Conservation (phyloP, 306 rosid species). For the Casuarina equisetifolia region DNA sequence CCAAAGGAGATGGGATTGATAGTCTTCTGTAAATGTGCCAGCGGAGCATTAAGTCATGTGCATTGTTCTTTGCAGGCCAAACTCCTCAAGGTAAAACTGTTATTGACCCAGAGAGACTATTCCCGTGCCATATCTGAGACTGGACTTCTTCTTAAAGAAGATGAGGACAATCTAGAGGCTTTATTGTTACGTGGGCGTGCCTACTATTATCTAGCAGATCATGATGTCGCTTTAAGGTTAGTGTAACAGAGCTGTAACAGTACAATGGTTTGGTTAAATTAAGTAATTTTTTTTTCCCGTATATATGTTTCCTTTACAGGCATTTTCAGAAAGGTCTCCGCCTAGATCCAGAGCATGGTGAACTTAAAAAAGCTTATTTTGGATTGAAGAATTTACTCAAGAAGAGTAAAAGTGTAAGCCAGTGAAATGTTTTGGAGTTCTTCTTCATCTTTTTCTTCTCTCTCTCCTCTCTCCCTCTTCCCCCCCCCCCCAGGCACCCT, state of each 20-base stretch:
- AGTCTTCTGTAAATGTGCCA: slow-evolving; percentile 10
- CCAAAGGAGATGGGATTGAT: slow-evolving; percentile 19
- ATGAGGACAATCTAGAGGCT: slow-evolving; percentile 83
- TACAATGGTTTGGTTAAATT: neutral
- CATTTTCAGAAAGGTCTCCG: slow-evolving; percentile 99
- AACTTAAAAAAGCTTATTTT: slow-evolving; percentile 92
- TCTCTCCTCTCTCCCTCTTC: slow-evolving; percentile 19
- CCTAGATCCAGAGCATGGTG: slow-evolving; percentile 89
- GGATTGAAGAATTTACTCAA: slow-evolving; percentile 90
- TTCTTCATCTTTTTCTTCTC: slow-evolving; percentile 4
- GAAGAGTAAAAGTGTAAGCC: slow-evolving; percentile 84
- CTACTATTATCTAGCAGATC: slow-evolving; percentile 96
- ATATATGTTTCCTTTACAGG: slow-evolving; percentile 45
- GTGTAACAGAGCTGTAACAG: slow-evolving; percentile 20
- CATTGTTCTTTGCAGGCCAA: slow-evolving; percentile 72
- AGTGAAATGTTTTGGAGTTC: slow-evolving; percentile 2
- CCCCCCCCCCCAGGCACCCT: too few species aligned
- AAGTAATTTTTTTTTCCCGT: slow-evolving; percentile 6
- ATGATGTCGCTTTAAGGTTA: slow-evolving; percentile 92
- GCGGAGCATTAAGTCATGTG: slow-evolving; percentile 18
- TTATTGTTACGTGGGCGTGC: slow-evolving; percentile 89
- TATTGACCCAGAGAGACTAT: slow-evolving; percentile 76
- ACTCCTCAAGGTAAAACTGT: slow-evolving; percentile 67
- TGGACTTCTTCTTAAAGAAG: slow-evolving; percentile 83
- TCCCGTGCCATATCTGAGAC: slow-evolving; percentile 77